Evolutionary conservation across 495 filamentous ascomycete species (phyloP), one percentile per base, ranked within the genome.

Genomic region (Lepraria neglecta): DNA sequence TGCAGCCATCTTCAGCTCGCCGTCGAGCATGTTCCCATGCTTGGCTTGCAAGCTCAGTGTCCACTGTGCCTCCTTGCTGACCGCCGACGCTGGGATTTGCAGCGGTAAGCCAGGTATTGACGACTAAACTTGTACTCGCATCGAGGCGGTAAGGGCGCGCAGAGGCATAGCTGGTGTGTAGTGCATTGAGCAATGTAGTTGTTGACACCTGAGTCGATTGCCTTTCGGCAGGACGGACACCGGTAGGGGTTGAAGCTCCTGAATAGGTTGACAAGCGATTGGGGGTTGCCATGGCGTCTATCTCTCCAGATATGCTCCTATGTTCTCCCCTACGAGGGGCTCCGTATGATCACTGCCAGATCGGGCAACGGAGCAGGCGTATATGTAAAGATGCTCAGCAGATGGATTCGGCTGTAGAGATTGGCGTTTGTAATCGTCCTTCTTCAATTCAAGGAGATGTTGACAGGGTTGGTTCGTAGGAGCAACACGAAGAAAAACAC

Each of bases 1-100:
- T 89, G 69, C 91, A 96, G 14, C 91, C 92, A 77, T 98, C 94
- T 71, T 98, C 94, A 44, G 94, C 94, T 75, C 94, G 83, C 51
- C 94, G 82, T 64, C 94, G 82, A 57, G 95, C 94, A 81, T 98
- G 94, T 75, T 98, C 94, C 94, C 94, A 98, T 31, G 91, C 94
- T 68, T 90, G 82, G 17, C 84, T 78, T 2, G 88, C 90, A 58
- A 98, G 69, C 27, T 89, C 85, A 58, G 80, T 76, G 68, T 98
- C 94, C 43, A 97, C 81, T 0, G 86, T 88, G 27, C 89, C 90
- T 30, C 89, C 90, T 43, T 75, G 75, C 15, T 79, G 80, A 31
- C 87, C 89, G 67, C 89, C 84, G 0, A 79, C 78, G 51, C 83
- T 80, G 4, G 78, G 72, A 64, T 85, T 85, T 12, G 83, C 78